Evolutionary conservation across 177 flowering plant genomes (phyloP), one percentile per base, ranked within the genome.

Genomic region (Vitis hybrid): DNA sequence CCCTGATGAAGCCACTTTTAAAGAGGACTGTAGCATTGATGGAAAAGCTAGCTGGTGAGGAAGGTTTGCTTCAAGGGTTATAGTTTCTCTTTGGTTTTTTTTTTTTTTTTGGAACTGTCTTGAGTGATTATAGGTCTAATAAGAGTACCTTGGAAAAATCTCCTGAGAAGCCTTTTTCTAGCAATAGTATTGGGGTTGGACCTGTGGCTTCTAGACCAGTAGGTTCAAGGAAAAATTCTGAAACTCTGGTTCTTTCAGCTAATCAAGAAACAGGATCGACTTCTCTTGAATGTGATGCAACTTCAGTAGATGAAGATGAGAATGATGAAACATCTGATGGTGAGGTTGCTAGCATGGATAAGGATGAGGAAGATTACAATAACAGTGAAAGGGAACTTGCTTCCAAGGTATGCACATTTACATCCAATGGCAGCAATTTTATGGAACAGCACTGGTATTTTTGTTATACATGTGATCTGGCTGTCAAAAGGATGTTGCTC

Each of bases 401-500:
- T 56, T 91, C 97, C 56, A 91, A 91, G 84, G 97, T 96, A 58
- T 96, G 99, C 73, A 93, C 99, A 18, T 96, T 93, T 81, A 96
- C 98, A 54, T 96, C 98, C 63, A 96, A 97, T 77, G 99, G 99
- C 52, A 96, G 98, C 86, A 96, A 96, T 80, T 93, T 96, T 76
- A 93, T 92, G 97, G 99, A 96, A 70, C 99, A 96, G 58, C 99
- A 96, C 75, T 96, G 98, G 99, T 96, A 96, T 70, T 96, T 96
- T 76, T 96, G 99, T 74, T 96, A 96, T 78, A 96, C 99, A n/a
- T 96, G 99, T 84, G 98, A 96, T 80, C 87, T 92, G 73, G 92
- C 97, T 93, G 35, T 90, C 97, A 3, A 96, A 96, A 83, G 99
- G 98, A 58, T 96, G 99, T 76, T 96, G 99, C 77, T 96, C 99